Percentiles rank a stretch among this genome's conserved stretches.
phyloP scores from a whole-genome alignment of 306 rosid genomes.

The Cucurbita ficifolia region DNA sequence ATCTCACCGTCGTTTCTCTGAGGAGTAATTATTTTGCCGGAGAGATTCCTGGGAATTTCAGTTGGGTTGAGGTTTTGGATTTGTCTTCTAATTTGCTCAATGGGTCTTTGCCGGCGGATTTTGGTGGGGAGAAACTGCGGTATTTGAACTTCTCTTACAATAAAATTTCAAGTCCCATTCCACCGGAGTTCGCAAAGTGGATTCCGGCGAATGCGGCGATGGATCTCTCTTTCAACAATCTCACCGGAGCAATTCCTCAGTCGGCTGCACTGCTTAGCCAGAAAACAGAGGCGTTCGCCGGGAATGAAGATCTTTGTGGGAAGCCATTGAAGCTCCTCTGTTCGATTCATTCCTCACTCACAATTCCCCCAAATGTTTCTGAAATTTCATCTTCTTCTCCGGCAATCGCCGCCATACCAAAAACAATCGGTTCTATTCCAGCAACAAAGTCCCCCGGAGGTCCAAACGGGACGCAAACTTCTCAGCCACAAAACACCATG shows the following conservation, averaged over 20 bases:
- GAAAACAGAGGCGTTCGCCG: slow-evolving; percentile 36
- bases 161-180: slow-evolving; percentile 61
- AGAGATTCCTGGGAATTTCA: slow-evolving; percentile 32
- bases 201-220: slow-evolving; percentile 41
- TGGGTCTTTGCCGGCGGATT: slow-evolving; percentile 50
- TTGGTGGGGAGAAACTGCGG: slow-evolving; percentile 33
- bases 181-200: slow-evolving; percentile 25
- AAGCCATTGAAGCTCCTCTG: slow-evolving; percentile 66
- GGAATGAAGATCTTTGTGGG: slow-evolving; percentile 74
- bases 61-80: slow-evolving; percentile 45
- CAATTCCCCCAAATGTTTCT: slow-evolving; percentile 38
- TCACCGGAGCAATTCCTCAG: slow-evolving; percentile 58
- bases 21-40: slow-evolving; percentile 69
- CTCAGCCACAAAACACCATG: slow-evolving; percentile 23
- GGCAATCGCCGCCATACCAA: slow-evolving; percentile 89
- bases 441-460: slow-evolving; percentile 17
- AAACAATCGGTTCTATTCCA: slow-evolving; percentile 35
- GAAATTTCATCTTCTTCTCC: slow-evolving; percentile 35
- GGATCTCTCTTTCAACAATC: slow-evolving; percentile 81
- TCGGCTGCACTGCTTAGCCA: slow-evolving; percentile 35
- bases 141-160: slow-evolving; percentile 74
- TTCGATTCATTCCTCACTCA: slow-evolving; percentile 51
- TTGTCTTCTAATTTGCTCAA: slow-evolving; percentile 73
- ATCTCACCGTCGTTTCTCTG: slow-evolving; percentile 47
- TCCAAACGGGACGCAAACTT: slow-evolving; percentile 12